phyloP scores from a whole-genome alignment of 2,329 filamentous ascomycete species.

The Triangularia verruculosa region DNA sequence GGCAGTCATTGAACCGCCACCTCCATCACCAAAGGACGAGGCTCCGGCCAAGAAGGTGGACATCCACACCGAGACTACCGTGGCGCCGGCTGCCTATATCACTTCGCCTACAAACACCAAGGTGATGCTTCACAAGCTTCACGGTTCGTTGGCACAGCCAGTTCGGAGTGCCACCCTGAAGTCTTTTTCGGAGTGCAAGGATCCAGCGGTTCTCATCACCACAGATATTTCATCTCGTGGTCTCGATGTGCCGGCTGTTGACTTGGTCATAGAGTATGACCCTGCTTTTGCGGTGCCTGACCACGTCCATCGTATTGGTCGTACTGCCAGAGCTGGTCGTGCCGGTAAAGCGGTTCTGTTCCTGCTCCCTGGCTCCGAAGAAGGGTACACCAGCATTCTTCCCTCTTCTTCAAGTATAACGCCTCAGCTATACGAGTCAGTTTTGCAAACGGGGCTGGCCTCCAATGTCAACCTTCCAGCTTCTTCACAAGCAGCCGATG shows the following conservation, averaged over 20 bases:
- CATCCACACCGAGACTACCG: constrained; percentile 47
- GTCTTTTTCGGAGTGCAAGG: constrained; percentile 70
- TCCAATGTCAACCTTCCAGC: constrained; percentile 58
- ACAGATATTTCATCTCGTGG: constrained; percentile 95
- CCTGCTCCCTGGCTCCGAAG: constrained; percentile 84
- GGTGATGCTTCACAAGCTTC: constrained; percentile 80
- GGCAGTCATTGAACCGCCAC: constrained; percentile 28
- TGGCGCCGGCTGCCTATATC: constrained; percentile 67
- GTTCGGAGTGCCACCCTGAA: constrained; percentile 82
- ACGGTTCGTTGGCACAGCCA: constrained; percentile 86
- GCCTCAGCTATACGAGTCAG: constrained; percentile 50
- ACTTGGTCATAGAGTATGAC: constrained; percentile 94
- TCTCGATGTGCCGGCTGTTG: constrained; percentile 91
- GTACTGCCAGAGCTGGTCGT: constrained; percentile 88
- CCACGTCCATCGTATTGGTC: constrained; percentile 90
- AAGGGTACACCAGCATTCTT: constrained; percentile 80
- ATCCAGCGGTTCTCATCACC: constrained; percentile 81
- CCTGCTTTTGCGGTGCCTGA: constrained; percentile 91
- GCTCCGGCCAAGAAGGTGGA: constrained; percentile 25
- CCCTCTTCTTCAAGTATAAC: constrained; percentile 48
- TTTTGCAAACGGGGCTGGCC: constrained; percentile 64
- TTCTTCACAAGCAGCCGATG: constrained; percentile 45
- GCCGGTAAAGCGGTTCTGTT: constrained; percentile 86
- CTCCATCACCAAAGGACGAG: constrained; percentile 19
- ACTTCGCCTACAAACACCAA: constrained; percentile 70